Base-by-base conservation (phyloP, 805 yeast genomes). In the Lipomyces oligophaga region DNA sequence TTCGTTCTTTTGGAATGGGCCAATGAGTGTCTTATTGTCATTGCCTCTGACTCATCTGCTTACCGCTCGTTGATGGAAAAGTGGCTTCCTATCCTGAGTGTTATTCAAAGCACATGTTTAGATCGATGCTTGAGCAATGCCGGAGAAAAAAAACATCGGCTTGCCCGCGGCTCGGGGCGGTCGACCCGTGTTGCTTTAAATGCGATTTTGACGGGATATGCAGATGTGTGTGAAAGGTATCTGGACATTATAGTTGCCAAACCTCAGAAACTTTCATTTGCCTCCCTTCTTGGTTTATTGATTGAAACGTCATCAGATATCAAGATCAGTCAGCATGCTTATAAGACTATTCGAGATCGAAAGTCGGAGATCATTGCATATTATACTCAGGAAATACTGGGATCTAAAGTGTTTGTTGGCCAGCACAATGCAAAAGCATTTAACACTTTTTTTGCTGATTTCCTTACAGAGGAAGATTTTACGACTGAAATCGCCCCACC, bases 401-500 rank as follows among this genome's bases (percentile, higher is more conserved):
- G 58, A 3, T 51, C 64, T 4, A 51, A 45, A 24, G 18, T 38
- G 4, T n/a, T 32, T 19, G 44, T 54, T 15, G 43, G 41, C 13
- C 16, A 24, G 5, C 38, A 40, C 24, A 40, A n/a, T 19, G 38
- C 46, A 2, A 37, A 31, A 11, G 43, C 62, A 18, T 68, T 80
- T 39, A 71, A 70, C n/a, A 63, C 66, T 5, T 76, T 78, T 54
- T 62, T 79, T 20, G 58, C 61, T 15, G 72, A 73, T 28, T 73
- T 69, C 52, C 59, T 80, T 13, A 57, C 64, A 6, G 64, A 67
- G 15, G 69, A 64, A 0, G 61, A 65, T 3, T 69, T 80, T 41
- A 63, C 60, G 18, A 52, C 64, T 1, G 42, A 54, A 5, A 58
- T 83, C 15, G 64, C 79, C 5, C 86, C 94, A 1, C 72, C 76